Base-by-base conservation (phyloP, 169 alveolate species). In the Plasmodium yoelii region DNA sequence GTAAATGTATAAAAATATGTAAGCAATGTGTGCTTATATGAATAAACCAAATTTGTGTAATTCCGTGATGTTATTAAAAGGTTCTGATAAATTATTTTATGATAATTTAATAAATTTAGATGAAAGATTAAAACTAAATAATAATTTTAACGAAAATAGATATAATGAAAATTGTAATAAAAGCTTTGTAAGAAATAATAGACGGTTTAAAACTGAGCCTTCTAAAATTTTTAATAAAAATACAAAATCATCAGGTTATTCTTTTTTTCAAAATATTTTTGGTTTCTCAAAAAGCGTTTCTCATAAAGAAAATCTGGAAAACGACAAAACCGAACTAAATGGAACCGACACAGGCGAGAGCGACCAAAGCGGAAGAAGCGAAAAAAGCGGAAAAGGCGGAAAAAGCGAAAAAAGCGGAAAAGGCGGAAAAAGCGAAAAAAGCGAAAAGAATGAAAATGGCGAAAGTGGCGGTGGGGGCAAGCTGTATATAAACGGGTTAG, bases 171-270 rank as follows among this genome's bases (percentile, higher is more conserved):
- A 26, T 15, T 51, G 9, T 12, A 28, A 28, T 42, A 57, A 80
- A 15, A 80, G 24, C 5, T 80, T 51, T 49, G 7, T 70, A 24
- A 65, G 90, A 34, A 80, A 39, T 80, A 82, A 44, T 22, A 67
- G 90, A 39, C 59, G 82, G 51, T 82, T 82, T 39, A 82, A 82
- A 47, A 82, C 90, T 1, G 90, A 82, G 13, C 90, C 90, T 5
- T 72, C 90, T 6, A 65, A 82, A 42, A 42, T 6, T 10, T 22
- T 82, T 2, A 22, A 55, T 57, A 71, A 77, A 44, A 19, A 55
- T 51, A 12, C 39, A 7, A 19, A 19, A 4, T n/a, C 19, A 0
- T 7, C 51, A 15, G 53, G 22, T 67, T 67, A 65, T 44, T 26
- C 80, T 3, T 67, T 82, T 34, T 82, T 82, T 65, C 75, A 67